Evolutionary conservation across 768 basidiomycete genomes (phyloP), one percentile per base, ranked within the genome.

Genomic region (Hygrocybe coccinea): DNA sequence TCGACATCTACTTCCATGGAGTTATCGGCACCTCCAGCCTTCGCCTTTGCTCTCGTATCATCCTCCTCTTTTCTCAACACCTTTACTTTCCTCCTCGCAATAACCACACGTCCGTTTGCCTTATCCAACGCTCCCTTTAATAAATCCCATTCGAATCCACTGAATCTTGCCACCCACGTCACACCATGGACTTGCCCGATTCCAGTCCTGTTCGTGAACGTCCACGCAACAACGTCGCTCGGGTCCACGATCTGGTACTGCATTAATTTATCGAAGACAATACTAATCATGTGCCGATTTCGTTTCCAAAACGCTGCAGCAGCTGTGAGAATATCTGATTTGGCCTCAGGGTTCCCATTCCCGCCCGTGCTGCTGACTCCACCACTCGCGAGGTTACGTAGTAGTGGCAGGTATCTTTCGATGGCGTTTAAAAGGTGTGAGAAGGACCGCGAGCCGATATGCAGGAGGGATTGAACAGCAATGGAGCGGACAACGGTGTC

Each of bases 181-280:
- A 8, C 75, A 29, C 29, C 75, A 17, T 80, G 79, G 43, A 64
- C 36, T 21, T 63, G 60, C 15, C 56, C 68, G 22, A 67, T 59
- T 6, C 66, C 67, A 8, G 67, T 73, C 11, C 77, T 76, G 57
- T 82, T 79, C 49, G 73, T 66, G 69, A 97, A 95, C 15, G 87
- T 82, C 88, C 90, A 95, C 3, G 74, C 75, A 52, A 97, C 86
- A 8, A 98, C 87, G 60, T 99, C 95, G 14, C 85, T 84, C 0
- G 95, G 92, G 62, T 97, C 94, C 38, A 98, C 87, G 55, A 98
- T 90, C 67, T 97, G 94, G 71, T 99, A 99, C 67, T 98, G 95
- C 84, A 98, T 89, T 52, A 98, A 75, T 73, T 99, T 99, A 77
- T 98, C 97, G 59, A 95, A 87, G 7, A 97, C 93, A 65, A 99